Evolutionary conservation across 83 land plant species (phyloP).

Genomic region (Thuja plicata): DNA sequence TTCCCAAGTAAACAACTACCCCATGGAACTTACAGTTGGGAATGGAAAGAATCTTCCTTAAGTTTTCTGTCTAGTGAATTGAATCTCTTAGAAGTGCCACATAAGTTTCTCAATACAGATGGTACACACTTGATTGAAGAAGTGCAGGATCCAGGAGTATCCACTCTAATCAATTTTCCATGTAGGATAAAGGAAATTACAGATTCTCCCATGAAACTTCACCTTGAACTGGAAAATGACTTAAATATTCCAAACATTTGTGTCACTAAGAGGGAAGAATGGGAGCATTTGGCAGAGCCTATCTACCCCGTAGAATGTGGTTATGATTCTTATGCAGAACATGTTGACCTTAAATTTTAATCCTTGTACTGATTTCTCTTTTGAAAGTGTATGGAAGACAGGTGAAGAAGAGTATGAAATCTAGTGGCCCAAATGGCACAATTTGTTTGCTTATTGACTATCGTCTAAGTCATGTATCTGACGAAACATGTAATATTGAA

Average conservation of each 20-base stretch:
- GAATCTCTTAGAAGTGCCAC: neutral
- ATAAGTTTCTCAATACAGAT: constrained; percentile 1
- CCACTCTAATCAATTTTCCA: neutral
- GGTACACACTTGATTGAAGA: neutral
- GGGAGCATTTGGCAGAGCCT: neutral
- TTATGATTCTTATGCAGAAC: constrained; percentile 7
- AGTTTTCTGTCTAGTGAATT: neutral
- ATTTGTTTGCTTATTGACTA: neutral
- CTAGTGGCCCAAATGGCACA: neutral
- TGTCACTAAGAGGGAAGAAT: neutral
- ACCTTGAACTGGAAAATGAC: neutral
- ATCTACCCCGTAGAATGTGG: neutral
- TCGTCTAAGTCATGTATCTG: neutral
- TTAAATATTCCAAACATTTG: neutral
- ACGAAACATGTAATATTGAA: neutral
- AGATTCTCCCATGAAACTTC: neutral
- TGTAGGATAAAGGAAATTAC: neutral
- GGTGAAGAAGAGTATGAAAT: neutral
- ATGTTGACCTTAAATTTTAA: neutral
- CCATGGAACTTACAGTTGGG: constrained; percentile 1
- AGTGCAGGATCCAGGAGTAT: neutral
- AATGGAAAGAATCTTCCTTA: neutral
- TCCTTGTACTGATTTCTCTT: neutral
- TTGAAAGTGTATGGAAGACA: neutral
- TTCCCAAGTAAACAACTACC: neutral